Evolutionary conservation across 345 rosid genomes (phyloP), one percentile per base, ranked within the genome.

Genomic region (Euphorbia peplus): DNA sequence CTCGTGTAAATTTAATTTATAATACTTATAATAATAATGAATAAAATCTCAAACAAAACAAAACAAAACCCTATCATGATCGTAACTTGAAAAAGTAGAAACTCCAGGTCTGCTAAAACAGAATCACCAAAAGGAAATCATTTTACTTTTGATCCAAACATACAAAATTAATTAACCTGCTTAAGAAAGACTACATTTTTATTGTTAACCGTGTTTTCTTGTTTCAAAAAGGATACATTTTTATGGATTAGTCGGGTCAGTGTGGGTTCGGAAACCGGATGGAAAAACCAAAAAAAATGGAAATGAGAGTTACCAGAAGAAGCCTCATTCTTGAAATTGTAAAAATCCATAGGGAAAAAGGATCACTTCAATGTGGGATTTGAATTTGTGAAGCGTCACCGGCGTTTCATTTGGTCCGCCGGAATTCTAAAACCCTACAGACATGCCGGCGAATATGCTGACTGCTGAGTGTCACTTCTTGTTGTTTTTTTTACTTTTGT

Each of bases 311-410:
- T 76, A 70, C 72, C 63, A 10, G 24, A 53, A 10, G 24, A 53
- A 37, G 57, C 60, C 19, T 60, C 30, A 51, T 48, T 57, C 53
- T 25, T 70, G 25, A 28, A 15, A 66, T 18, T 10, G 16, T 9
- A 10, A 60, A 52, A 70, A 46, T 64, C 70, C 74, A 69, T 64
- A 7, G 7, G 39, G 58, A 57, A 13, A 47, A 39, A 25, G 26
- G 26, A 11, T 35, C 39, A 28, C 7, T 28, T 28, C 32, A 55
- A 30, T 5, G 37, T 32, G 37, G 37, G 6, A 2, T 32, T 32
- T 32, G 6, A 32, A 32, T 47, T 52, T 7, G 22, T 52, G 26
- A 52, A 52, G 25, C 12, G 11, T 28, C 61, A 28, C 41, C 22
- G 4, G 0, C 15, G 6, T 2, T 25, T 25, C 1, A 32, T 32